Percentiles rank a stretch among this genome's conserved stretches.
Conservation (phyloP, 176 grass and related monocot species). For the Juncus inflexus region DNA sequence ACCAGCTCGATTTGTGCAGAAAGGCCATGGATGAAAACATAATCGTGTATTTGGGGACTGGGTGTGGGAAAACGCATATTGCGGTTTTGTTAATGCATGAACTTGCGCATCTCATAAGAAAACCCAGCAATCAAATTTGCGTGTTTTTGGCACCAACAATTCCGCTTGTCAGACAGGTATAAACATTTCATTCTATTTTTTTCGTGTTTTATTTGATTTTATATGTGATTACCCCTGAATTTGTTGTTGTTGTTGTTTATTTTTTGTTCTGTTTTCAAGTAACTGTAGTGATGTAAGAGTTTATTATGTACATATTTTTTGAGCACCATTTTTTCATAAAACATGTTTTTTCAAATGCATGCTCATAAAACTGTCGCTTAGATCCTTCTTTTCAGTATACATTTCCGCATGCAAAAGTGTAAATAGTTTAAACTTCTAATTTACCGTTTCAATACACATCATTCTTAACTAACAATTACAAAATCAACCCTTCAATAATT, state of each 20-base stretch:
- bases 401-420: no score
- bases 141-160: slow-evolving; percentile 81
- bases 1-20: slow-evolving; percentile 78
- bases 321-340: no score
- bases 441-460: no score
- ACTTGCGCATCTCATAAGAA: slow-evolving; percentile 66
- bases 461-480: neutral
- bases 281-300: no score
- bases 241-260: no score
- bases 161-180: slow-evolving; percentile 81
- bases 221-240: neutral
- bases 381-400: no score
- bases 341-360: no score
- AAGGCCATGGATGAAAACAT: slow-evolving; percentile 70
- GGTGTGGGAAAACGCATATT: slow-evolving; percentile 94
- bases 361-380: no score
- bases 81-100: slow-evolving; percentile 86
- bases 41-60: slow-evolving; percentile 73
- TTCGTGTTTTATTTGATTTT: neutral
- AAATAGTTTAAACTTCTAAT: no score
- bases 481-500: slow-evolving; percentile 12
- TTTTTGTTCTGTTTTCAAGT: no score
- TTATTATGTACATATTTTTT: no score
- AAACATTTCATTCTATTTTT: slow-evolving; percentile 7
- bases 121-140: slow-evolving; percentile 65